Evolutionary conservation across 2,329 filamentous ascomycete genomes (phyloP).

Genomic region (Aspergillus luchuensis): DNA sequence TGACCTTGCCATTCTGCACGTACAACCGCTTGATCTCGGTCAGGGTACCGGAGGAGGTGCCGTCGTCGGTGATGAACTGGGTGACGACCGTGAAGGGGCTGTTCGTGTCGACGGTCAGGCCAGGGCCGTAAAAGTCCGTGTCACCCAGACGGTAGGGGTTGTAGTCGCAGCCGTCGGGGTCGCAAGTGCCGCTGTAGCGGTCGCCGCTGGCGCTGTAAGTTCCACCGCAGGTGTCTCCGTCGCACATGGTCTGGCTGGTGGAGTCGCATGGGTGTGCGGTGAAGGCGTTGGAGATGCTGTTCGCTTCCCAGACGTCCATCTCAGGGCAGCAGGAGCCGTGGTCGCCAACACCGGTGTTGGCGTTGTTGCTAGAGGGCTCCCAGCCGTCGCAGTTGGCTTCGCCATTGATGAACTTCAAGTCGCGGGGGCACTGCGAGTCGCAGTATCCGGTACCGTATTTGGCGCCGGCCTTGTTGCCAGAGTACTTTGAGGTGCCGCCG

Average conservation of each 20-base stretch:
- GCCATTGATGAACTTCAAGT: constrained; percentile 50
- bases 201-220: constrained; percentile 51
- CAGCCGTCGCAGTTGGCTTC: constrained; percentile 60
- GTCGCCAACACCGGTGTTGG: constrained; percentile 55
- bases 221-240: constrained; percentile 55
- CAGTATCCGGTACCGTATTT: constrained; percentile 66
- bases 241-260: constrained; percentile 55
- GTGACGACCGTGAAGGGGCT: constrained; percentile 67
- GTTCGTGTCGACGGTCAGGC: constrained; percentile 58
- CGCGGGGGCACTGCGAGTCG: constrained; percentile 59
- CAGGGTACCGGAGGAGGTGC: constrained; percentile 56
- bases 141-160: constrained; percentile 69
- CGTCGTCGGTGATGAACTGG: constrained; percentile 61
- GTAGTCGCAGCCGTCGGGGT: constrained; percentile 71
- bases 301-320: constrained; percentile 73
- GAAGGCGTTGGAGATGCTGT: constrained; percentile 64
- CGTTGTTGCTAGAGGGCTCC: constrained; percentile 55
- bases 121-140: constrained; percentile 63
- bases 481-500: constrained; percentile 57
- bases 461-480: constrained; percentile 59
- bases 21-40: constrained; percentile 66
- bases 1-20: constrained; percentile 62
- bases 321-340: constrained; percentile 67
- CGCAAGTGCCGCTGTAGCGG: constrained; percentile 65
- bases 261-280: constrained; percentile 66